Conservation (phyloP, 352 stramenopile genomes). For the Saprolegnia diclina region DNA sequence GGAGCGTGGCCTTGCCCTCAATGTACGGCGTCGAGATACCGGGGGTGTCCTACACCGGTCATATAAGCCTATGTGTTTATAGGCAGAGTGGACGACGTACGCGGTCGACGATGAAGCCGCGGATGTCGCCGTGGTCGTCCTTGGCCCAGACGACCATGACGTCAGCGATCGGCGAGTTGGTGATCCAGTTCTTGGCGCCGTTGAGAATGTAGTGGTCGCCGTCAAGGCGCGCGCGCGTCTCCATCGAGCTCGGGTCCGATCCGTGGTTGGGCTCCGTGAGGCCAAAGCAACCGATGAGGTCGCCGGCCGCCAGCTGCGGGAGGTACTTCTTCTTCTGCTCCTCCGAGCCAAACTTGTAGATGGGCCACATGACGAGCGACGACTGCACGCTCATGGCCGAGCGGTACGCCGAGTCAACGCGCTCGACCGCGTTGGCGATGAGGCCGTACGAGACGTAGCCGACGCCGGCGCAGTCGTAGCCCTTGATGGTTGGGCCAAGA, state of each 20-base stretch:
- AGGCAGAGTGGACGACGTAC: constrained; percentile 27
- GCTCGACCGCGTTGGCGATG: constrained; percentile 95
- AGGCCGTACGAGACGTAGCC: constrained; percentile 96
- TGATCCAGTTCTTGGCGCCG: constrained; percentile 96
- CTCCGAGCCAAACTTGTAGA: constrained; percentile 96
- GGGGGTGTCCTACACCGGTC: constrained; percentile 60
- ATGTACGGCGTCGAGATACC: constrained; percentile 93
- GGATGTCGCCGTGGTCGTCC: constrained; percentile 91
- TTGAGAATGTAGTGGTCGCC: constrained; percentile 94
- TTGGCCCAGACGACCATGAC: constrained; percentile 97
- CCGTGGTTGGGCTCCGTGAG: constrained; percentile 98
- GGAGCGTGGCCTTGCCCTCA: constrained; percentile 94
- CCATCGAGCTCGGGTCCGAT: constrained; percentile 94
- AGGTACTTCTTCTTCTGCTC: constrained; percentile 97
- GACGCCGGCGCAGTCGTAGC: constrained; percentile 93
- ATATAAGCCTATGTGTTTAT: background rate
- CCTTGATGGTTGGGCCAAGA: constrained; percentile 90
- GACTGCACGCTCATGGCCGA: constrained; percentile 97
- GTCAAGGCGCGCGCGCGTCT: constrained; percentile 86
- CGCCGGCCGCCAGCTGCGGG: constrained; percentile 89
- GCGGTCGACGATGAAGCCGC: constrained; percentile 94
- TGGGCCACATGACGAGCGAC: constrained; percentile 97
- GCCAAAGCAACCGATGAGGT: constrained; percentile 97
- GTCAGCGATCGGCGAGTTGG: constrained; percentile 96
- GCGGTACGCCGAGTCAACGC: constrained; percentile 94